A percentile compares a stretch with the other conserved stretches of the same genome.
Evolutionary conservation across 495 filamentous ascomycete genomes (phyloP).

Genomic region (Penicillium turbatum): DNA sequence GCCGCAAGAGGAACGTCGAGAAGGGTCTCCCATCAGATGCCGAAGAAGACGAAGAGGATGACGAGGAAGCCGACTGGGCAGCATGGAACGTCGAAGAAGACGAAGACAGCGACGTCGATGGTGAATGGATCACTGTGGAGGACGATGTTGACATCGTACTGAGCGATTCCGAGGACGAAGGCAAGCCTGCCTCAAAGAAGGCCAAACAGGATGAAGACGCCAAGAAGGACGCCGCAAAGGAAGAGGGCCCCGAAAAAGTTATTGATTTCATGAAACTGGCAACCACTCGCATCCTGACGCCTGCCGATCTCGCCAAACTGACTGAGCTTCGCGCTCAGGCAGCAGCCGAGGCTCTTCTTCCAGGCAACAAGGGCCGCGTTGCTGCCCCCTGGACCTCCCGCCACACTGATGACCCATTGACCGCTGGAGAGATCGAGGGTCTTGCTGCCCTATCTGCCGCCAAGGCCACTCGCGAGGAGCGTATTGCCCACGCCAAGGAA

Average conservation of each 20-base stretch:
- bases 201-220: conserved; percentile 30
- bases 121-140: conserved; percentile 90
- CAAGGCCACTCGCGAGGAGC: conserved; percentile 75
- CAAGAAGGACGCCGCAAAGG: conserved; percentile 17
- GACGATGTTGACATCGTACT: conserved; percentile 77
- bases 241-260: conserved; percentile 24
- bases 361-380: conserved; percentile 40
- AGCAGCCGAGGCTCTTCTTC: conserved; percentile 58
- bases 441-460: conserved; percentile 62
- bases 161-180: conserved; percentile 65
- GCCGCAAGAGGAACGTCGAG: conserved; percentile 63
- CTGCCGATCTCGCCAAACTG: conserved; percentile 87
- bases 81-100: conserved; percentile 84
- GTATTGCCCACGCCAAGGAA: conserved; percentile 70
- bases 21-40: conserved; percentile 55
- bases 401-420: conserved; percentile 78
- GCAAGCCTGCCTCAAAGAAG: conserved; percentile 62
- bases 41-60: conserved; percentile 51
- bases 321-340: conserved; percentile 76
- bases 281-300: conserved; percentile 85
- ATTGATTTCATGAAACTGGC: conserved; percentile 60
- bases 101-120: conserved; percentile 67
- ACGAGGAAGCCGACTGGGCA: conserved; percentile 66
- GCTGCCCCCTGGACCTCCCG: conserved; percentile 43
- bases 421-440: conserved; percentile 79